Evolutionary conservation across 2,329 filamentous ascomycete species (phyloP).

Genomic region (Cladosporium velox): DNA sequence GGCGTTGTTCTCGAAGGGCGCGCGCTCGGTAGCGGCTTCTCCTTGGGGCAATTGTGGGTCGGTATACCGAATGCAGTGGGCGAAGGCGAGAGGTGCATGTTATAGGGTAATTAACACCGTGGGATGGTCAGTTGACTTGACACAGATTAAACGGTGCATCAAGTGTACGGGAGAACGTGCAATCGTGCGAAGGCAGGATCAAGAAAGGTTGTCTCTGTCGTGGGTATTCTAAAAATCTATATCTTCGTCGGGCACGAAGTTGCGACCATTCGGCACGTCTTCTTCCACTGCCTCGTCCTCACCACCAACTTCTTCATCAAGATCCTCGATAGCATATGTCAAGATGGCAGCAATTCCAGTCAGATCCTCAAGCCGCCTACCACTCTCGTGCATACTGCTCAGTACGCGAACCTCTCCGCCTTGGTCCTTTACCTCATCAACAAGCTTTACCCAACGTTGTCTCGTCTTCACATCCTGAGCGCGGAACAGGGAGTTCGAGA

Average conservation of each 20-base stretch:
- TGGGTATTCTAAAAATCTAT: slow-evolving; percentile 20
- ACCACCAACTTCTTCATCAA: slow-evolving; percentile 58
- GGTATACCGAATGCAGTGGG: slow-evolving; percentile 15
- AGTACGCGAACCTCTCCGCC: slow-evolving; percentile 88
- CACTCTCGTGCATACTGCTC: slow-evolving; percentile 93
- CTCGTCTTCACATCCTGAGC: slow-evolving; percentile 75
- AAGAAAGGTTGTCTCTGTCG: not conserved
- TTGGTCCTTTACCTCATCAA: slow-evolving; percentile 80
- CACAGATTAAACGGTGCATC: not conserved
- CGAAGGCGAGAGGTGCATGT: slow-evolving; percentile 10
- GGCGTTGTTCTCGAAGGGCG: not conserved
- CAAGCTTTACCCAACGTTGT: slow-evolving; percentile 78
- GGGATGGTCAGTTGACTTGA: not conserved
- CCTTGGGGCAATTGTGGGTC: slow-evolving; percentile 18
- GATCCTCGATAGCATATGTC: slow-evolving; percentile 86
- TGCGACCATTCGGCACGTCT: slow-evolving; percentile 11
- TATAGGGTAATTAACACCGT: slow-evolving; percentile 3
- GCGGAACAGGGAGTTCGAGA: slow-evolving; percentile 86
- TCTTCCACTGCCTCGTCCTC: not conserved
- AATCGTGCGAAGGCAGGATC: not conserved
- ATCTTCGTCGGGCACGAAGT: slow-evolving; percentile 12
- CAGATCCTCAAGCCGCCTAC: slow-evolving; percentile 76
- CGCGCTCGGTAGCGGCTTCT: slow-evolving; percentile 17
- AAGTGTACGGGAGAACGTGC: not conserved
- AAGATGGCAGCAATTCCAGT: slow-evolving; percentile 88